These are phyloP conservation scores for Endogone sp. DNA, from an alignment of 192 early-diverging fungal species.

Conservation along the genomic window DNA sequence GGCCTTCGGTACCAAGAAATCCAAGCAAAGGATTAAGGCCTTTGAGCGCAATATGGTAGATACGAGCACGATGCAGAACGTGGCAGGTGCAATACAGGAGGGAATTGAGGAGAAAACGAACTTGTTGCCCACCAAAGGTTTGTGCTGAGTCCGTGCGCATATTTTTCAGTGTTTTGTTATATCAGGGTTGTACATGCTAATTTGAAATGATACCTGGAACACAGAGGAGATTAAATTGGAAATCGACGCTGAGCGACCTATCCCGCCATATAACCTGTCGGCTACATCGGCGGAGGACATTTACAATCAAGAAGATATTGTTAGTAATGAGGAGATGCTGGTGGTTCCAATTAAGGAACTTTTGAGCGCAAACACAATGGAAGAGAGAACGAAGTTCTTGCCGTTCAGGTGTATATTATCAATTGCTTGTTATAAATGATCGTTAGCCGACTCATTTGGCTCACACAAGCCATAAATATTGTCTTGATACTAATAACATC, in stretches of 20 bases:
- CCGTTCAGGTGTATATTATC: constrained; percentile 38
- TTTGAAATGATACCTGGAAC: too few species aligned
- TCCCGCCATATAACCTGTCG: constrained; percentile 70
- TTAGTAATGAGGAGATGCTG: constrained; percentile 57
- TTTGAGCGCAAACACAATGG: constrained; percentile 34
- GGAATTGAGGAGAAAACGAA: constrained; percentile 65
- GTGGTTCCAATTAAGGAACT: constrained; percentile 60
- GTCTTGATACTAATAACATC: too few species aligned
- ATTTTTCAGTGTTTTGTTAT: constrained; percentile 5
- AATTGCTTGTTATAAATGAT: too few species aligned
- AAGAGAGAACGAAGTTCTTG: constrained; percentile 26
- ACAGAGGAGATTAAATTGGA: constrained; percentile 46
- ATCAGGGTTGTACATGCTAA: background rate
- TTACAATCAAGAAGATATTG: constrained; percentile 77
- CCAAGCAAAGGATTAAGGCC: constrained; percentile 73
- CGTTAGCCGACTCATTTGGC: too few species aligned
- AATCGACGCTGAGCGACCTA: constrained; percentile 54
- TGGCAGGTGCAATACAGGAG: constrained; percentile 60
- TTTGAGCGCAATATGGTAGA: constrained; percentile 86
- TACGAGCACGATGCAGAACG: constrained; percentile 58
- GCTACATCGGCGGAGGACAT: constrained; percentile 67
- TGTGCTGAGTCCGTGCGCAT: too few species aligned
- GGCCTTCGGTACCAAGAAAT: constrained; percentile 92
- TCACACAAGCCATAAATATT: too few species aligned
- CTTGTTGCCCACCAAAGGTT: constrained; percentile 57